phyloP scores from a whole-genome alignment of 768 basidiomycete species.

The Leucogyrophana mollusca region DNA sequence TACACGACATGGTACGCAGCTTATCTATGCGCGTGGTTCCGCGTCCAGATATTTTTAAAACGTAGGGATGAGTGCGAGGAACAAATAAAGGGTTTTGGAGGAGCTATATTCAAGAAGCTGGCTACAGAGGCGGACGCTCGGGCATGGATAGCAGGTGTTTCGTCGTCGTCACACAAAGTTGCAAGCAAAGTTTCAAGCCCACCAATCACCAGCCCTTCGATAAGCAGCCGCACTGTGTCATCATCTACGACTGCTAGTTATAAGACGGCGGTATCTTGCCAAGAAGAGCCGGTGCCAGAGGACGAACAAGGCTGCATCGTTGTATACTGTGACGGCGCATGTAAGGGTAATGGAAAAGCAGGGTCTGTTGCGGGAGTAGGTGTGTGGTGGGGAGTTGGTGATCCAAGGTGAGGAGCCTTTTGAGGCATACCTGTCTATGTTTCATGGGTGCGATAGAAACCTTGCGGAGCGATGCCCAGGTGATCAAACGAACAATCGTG shows the following conservation, averaged over 20 bases:
- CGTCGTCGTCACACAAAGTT: constrained; percentile 1
- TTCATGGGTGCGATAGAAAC: too few species aligned
- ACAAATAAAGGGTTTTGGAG: constrained; percentile 64
- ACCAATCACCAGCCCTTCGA: constrained; percentile 24
- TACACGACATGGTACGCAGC: constrained; percentile 64
- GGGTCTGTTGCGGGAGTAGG: constrained; percentile 79
- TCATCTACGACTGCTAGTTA: constrained; percentile 22
- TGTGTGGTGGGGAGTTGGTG: constrained; percentile 81
- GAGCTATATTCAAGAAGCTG: constrained; percentile 72
- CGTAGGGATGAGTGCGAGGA: constrained; percentile 68
- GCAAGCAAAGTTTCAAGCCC: not conserved
- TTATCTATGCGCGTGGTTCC: constrained; percentile 16
- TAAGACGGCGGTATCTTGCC: constrained; percentile 1
- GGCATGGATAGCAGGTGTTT: constrained; percentile 43
- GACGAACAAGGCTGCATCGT: constrained; percentile 38
- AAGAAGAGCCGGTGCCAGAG: too few species aligned
- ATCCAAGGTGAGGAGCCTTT: constrained; percentile 49
- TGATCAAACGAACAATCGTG: constrained; percentile 83
- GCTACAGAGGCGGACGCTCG: constrained; percentile 52
- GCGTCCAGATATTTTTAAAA: constrained; percentile 25
- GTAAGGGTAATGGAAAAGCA: constrained; percentile 72
- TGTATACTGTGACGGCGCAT: constrained; percentile 89
- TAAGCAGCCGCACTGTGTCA: too few species aligned
- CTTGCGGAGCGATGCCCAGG: constrained; percentile 81
- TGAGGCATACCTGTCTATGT: not conserved